Evolutionary conservation across 805 yeast genomes (phyloP).

Genomic region (Candida silvatica): DNA sequence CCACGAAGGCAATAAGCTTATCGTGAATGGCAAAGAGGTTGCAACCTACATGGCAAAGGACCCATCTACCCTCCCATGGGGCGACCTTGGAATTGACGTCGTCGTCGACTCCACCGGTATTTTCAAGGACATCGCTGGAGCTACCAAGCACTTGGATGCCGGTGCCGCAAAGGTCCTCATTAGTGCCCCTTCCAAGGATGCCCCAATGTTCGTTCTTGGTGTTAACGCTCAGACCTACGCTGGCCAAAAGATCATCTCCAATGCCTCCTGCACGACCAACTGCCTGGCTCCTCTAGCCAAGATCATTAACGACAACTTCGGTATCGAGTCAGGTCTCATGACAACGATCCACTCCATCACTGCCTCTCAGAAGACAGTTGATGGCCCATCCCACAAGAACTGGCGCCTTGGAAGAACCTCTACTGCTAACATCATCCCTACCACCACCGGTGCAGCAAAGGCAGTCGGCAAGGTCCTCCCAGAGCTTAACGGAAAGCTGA

Average conservation of each 20-base stretch:
- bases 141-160: conserved; percentile 75
- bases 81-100: conserved; percentile 68
- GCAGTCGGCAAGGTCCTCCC: conserved; percentile 96
- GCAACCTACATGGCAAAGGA: conserved; percentile 72
- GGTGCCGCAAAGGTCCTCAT: conserved; percentile 95
- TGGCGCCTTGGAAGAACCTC: conserved; percentile 99
- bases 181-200: conserved; percentile 90
- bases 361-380: conserved; percentile 94
- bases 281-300: conserved; percentile 93
- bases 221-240: conserved; percentile 79
- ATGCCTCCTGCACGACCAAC: conserved; percentile 95
- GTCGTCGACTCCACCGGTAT: conserved; percentile 94
- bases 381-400: conserved; percentile 96
- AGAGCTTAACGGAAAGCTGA: conserved; percentile 82
- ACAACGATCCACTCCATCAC: conserved; percentile 95
- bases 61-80: conserved; percentile 88
- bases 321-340: conserved; percentile 89
- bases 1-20: conserved; percentile 44
- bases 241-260: conserved; percentile 71
- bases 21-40: conserved; percentile 64
- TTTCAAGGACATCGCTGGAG: conserved; percentile 76
- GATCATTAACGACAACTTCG: conserved; percentile 77
- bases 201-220: conserved; percentile 93
- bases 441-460: conserved; percentile 96
- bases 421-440: conserved; percentile 90